Conservation (phyloP, 257 asterid species). For the Solanum ossicruentum region DNA sequence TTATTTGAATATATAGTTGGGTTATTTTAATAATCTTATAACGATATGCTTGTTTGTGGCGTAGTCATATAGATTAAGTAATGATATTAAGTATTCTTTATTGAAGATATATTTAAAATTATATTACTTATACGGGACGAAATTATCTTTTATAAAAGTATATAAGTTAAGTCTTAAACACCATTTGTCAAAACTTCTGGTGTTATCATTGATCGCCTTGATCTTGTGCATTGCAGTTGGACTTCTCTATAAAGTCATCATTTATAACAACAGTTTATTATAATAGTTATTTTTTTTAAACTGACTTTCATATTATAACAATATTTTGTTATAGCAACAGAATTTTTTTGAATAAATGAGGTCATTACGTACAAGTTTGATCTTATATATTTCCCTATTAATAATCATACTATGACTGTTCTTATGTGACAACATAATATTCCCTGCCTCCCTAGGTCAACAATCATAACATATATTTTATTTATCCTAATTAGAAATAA, state of each 20-base stretch:
- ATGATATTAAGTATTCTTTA: neutral
- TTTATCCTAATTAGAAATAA: neutral
- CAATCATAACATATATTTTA: neutral
- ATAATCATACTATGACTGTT: neutral
- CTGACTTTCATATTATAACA: neutral
- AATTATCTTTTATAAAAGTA: neutral
- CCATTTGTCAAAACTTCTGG: accelerated
- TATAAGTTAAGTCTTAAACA: neutral
- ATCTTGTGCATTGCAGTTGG: neutral
- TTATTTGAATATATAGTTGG: neutral
- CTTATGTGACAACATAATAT: neutral
- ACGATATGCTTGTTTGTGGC: neutral
- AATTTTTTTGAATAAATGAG: neutral
- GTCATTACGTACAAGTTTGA: neutral
- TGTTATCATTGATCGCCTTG: accelerated
- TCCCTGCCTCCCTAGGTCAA: neutral
- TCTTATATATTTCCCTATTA: neutral
- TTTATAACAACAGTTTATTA: neutral
- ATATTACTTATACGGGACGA: accelerated
- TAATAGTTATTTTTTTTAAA: accelerated
- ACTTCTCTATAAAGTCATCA: neutral
- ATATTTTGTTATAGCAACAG: neutral
- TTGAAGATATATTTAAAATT: neutral
- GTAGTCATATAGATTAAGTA: neutral
- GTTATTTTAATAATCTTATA: neutral